Base-by-base conservation (phyloP, 441 rosid species). In the Daphne laureola region DNA sequence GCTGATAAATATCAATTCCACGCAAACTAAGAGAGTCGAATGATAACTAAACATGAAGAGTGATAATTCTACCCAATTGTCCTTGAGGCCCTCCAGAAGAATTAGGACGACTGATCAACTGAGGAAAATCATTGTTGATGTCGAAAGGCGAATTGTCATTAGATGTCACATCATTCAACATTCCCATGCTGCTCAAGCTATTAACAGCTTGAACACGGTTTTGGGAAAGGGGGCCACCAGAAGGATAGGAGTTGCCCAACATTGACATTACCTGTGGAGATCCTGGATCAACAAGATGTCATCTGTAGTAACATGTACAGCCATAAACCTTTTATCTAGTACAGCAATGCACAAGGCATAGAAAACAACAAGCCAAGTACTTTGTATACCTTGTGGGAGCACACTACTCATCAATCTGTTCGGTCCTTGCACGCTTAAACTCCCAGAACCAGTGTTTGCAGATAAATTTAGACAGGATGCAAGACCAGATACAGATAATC, bases 41-140 rank as follows among this genome's bases (percentile, higher is more conserved):
- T 31, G 38, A 11, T 52, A 63, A 17, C 31, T n/a, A 55, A 61
- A 41, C 16, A 59, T 51, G 60, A 16, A 50, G 64, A 48, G 52
- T 18, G 23, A 21, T 42, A 44, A 12, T 50, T 45, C 36, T 69
- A 87, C 97, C 96, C 74, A 90, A 48, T 76, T 90, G 99, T 59
- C 97, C 96, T 74, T 90, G 99, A 67, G 90, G 82, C 46, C 94
- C 96, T 41, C 96, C 96, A 9, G 95, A 93, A 49, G 97, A 94
- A 69, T 69, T 81, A 67, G 99, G 97, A 23, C 87, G 91, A 74
- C 95, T 90, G 14, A 87, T 79, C 75, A 94, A 71, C 73, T 75
- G 87, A 54, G 99, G 99, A 61, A 94, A 94, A 66, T 94, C 99
- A 71, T 79, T 83, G 54, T 82, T 86, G 60, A 94, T 94, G 73